Evolutionary conservation across 2,329 filamentous ascomycete genomes (phyloP).

Genomic region (Colletotrichum echinochloae): DNA sequence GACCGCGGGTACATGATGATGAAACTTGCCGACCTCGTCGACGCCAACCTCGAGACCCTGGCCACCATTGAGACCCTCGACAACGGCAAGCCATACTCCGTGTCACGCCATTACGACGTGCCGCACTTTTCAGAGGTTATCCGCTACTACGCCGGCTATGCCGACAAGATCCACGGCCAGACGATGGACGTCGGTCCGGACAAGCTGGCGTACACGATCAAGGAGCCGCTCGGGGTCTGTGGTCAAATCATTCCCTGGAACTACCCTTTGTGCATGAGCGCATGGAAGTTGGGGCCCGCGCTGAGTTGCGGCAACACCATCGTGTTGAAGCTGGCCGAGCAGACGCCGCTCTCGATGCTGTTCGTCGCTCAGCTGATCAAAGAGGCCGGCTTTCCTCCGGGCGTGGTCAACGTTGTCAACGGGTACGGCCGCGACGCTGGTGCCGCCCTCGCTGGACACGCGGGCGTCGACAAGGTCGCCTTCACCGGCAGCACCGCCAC

Average conservation of each 20-base stretch:
- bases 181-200: constrained; percentile 77
- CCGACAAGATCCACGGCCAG: constrained; percentile 83
- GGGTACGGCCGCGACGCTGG: constrained; percentile 74
- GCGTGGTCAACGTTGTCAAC: constrained; percentile 78
- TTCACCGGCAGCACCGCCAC: constrained; percentile 79
- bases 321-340: constrained; percentile 70
- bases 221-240: constrained; percentile 82
- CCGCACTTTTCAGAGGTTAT: constrained; percentile 60
- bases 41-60: constrained; percentile 67
- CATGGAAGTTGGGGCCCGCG: constrained; percentile 74
- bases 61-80: constrained; percentile 78
- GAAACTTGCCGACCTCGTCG: constrained; percentile 77
- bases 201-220: constrained; percentile 82
- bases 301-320: constrained; percentile 69
- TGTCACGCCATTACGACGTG: constrained; percentile 74
- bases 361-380: constrained; percentile 73
- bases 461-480: constrained; percentile 76
- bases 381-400: constrained; percentile 78
- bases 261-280: constrained; percentile 80
- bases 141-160: constrained; percentile 83
- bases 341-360: constrained; percentile 70
- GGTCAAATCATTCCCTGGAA: constrained; percentile 86
- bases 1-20: constrained; percentile 76
- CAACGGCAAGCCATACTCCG: constrained; percentile 81
- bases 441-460: constrained; percentile 72